Evolutionary conservation across 768 basidiomycete genomes (phyloP), one percentile per base, ranked within the genome.

Genomic region (Termitomyces eurrhizus): DNA sequence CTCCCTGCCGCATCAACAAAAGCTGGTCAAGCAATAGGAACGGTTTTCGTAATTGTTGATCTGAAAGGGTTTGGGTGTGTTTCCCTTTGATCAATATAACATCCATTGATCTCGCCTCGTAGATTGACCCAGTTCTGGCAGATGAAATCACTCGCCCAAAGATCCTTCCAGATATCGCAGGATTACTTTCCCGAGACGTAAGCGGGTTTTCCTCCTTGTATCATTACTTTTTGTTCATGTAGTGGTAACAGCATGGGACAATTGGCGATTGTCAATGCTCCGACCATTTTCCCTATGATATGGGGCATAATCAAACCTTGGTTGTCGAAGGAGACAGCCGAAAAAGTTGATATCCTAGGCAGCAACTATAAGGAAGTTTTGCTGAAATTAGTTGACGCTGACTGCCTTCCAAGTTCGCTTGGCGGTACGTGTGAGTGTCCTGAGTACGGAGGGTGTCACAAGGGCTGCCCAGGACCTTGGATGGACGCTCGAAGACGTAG

Each of bases 181-280:
- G 87, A 89, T 65, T 91, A 88, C 71, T 91, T 80, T 63, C 89
- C 89, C 1, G 89, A 92, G 69, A 86, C 86, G 88, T 90, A 68
- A 56, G 82, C 11, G 18, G 5, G 7, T 29, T 29, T n/a, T 46
- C 44, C 26, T 42, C 9, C 7, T 54, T 39, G 5, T 32, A 49
- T 52, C 48, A n/a, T 11, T 4, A 24, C 18, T 26, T 12, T 33
- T 21, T 37, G 7, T n/a, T 57, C 35, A 51, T 16, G 12, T 45
- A 59, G 8, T 41, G 56, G 16, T 44, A 21, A 52, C 26, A 90
- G 89, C 4, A 88, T 90, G 88, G 88, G 88, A 2, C 84, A 88
- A 68, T 73, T 90, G 35, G 81, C 79, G 7, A 83, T 92, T 62
- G 76, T 90, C 56, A 92, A 91, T 62, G 88, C 89, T 1, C 89